Conservation (phyloP, 148 eudicot genomes). For the Rhododendron simsii region DNA sequence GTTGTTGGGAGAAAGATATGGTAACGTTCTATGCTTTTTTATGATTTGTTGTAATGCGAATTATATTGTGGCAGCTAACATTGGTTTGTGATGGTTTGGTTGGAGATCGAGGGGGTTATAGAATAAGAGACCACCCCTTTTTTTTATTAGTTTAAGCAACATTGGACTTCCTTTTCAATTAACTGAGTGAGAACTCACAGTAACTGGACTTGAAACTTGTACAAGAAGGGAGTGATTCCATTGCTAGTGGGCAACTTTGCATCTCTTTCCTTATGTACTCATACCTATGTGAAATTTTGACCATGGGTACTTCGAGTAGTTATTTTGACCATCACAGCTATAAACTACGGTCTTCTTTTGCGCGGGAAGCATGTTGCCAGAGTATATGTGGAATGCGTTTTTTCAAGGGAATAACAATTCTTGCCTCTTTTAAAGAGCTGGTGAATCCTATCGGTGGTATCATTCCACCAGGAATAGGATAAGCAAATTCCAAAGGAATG, state of each 20-base stretch:
- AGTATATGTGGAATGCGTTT: not conserved
- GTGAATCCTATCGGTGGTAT: not conserved
- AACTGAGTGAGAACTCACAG: not conserved
- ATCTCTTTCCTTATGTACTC: not conserved
- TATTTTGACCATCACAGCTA: not conserved
- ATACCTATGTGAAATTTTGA: not conserved
- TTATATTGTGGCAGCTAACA: conserved; percentile 10
- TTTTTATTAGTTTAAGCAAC: no score
- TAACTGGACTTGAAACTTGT: not conserved
- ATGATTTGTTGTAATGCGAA: not conserved
- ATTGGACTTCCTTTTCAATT: not conserved
- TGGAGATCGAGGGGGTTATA: not conserved
- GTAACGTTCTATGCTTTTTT: conserved; percentile 29
- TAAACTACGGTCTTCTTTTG: not conserved
- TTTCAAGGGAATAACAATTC: not conserved
- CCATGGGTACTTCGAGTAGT: not conserved
- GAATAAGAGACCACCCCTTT: not conserved
- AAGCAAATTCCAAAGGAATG: not conserved
- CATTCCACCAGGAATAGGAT: not conserved
- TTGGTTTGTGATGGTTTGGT: not conserved
- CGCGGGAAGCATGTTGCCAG: not conserved
- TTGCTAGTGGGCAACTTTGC: not conserved
- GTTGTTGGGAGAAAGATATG: conserved; percentile 82
- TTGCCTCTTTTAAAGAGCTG: not conserved
- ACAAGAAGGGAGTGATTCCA: not conserved